Conservation (phyloP, 2,329 filamentous ascomycete genomes). For the Gaeumannomyces sp. region DNA sequence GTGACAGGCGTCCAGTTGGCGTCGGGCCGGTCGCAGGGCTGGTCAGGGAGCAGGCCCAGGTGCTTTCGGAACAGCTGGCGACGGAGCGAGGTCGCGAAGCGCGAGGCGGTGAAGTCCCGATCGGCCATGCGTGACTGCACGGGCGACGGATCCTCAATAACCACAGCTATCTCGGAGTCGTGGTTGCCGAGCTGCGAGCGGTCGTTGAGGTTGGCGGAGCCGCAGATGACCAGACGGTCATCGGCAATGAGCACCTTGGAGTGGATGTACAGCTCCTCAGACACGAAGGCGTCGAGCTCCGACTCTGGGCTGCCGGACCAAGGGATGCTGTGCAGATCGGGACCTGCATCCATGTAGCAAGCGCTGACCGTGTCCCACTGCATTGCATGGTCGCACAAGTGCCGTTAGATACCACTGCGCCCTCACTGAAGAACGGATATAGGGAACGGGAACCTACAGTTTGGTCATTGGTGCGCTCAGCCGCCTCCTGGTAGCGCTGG, state of each 20-base stretch:
- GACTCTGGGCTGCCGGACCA: slow-evolving; percentile 50
- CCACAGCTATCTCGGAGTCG: slow-evolving; percentile 82
- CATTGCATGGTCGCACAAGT: not conserved
- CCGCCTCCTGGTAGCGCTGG: slow-evolving; percentile 66
- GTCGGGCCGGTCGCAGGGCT: slow-evolving; percentile 60
- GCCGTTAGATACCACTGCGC: not conserved
- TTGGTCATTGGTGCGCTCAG: slow-evolving; percentile 42
- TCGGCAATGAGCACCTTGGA: slow-evolving; percentile 74
- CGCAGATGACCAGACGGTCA: slow-evolving; percentile 75
- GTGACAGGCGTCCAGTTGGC: slow-evolving; percentile 72
- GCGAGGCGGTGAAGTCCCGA: slow-evolving; percentile 59
- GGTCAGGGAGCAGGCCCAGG: slow-evolving; percentile 70
- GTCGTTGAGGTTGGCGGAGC: slow-evolving; percentile 55
- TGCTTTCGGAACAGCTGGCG: slow-evolving; percentile 87
- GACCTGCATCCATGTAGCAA: slow-evolving; percentile 77
- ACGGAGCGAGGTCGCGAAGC: slow-evolving; percentile 72
- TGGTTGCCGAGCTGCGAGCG: slow-evolving; percentile 75
- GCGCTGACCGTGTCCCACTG: slow-evolving; percentile 69
- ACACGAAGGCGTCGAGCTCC: slow-evolving; percentile 56
- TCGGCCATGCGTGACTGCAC: slow-evolving; percentile 72
- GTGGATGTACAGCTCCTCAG: slow-evolving; percentile 57
- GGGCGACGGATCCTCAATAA: slow-evolving; percentile 71
- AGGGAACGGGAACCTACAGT: not conserved
- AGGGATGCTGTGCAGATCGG: slow-evolving; percentile 55
- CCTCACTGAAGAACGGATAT: not conserved